phyloP scores from a whole-genome alignment of 345 rosid genomes.

The Citrus trifoliata region DNA sequence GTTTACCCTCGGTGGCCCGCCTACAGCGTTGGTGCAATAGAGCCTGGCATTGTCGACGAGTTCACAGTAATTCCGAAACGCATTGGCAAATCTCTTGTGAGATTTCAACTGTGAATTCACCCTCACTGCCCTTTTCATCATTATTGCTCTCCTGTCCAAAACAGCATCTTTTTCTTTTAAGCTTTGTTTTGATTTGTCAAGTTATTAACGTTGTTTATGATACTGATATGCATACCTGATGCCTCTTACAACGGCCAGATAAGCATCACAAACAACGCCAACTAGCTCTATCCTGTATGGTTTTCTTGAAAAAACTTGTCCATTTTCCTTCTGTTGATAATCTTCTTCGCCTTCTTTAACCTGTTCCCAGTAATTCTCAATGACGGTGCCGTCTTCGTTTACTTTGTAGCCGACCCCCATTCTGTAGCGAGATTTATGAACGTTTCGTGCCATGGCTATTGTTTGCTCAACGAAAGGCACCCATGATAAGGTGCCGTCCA shows the following conservation, averaged over 20 bases:
- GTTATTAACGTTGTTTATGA: too few relatives aligned
- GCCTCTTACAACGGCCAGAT: constrained; percentile 85
- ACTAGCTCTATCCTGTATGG: constrained; percentile 81
- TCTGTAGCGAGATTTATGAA: constrained; percentile 65
- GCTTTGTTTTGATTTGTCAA: too few relatives aligned
- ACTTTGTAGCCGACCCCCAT: constrained; percentile 88
- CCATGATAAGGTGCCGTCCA: constrained; percentile 97
- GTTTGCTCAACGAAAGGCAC: constrained; percentile 87
- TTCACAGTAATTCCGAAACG: constrained; percentile 63
- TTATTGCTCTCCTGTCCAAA: constrained; percentile 69
- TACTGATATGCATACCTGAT: constrained; percentile 44
- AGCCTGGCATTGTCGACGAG: constrained; percentile 84
- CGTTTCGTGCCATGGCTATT: constrained; percentile 74
- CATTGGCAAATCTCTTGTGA: constrained; percentile 83
- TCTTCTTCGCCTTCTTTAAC: constrained; percentile 41
- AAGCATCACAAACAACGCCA: constrained; percentile 91
- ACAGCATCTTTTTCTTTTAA: not conserved
- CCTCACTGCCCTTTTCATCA: constrained; percentile 75
- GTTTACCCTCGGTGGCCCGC: constrained; percentile 72
- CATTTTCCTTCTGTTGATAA: constrained; percentile 12
- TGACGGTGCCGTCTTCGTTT: constrained; percentile 50
- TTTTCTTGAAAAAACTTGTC: constrained; percentile 28
- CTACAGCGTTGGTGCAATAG: constrained; percentile 72
- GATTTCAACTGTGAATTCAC: constrained; percentile 78
- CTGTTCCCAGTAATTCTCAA: constrained; percentile 76